Evolutionary conservation across 2,329 filamentous ascomycete species (phyloP).

Genomic region (Zymoseptoria passerinii): DNA sequence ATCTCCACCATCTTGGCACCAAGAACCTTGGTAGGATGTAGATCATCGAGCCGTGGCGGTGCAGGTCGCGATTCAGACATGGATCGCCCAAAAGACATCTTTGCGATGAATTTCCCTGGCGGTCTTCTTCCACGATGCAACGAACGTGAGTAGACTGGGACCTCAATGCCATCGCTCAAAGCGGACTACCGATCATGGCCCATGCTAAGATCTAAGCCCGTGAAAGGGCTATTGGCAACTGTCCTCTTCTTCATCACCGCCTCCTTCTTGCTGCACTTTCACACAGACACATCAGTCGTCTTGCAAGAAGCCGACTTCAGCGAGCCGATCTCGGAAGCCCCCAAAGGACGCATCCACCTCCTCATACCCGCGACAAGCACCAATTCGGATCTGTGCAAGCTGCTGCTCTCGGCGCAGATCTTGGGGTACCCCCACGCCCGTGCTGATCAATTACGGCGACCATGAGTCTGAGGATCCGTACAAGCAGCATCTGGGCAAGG

Average conservation of each 20-base stretch:
- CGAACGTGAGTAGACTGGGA: no score
- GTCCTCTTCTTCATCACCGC: neutral
- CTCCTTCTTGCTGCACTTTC: neutral
- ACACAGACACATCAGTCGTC: neutral
- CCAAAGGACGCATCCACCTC: conserved; percentile 42
- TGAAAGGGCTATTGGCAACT: neutral
- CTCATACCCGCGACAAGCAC: conserved; percentile 44
- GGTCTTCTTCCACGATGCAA: neutral
- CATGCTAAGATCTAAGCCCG: neutral
- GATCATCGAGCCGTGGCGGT: neutral
- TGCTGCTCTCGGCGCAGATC: conserved; percentile 49
- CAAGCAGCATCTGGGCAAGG: conserved; percentile 38
- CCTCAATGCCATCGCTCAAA: neutral
- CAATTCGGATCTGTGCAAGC: conserved; percentile 48
- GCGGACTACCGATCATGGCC: neutral
- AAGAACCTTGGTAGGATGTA: neutral
- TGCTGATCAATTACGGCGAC: conserved; percentile 41
- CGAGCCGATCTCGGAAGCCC: neutral
- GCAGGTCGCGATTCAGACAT: neutral
- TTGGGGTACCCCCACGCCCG: conserved; percentile 53
- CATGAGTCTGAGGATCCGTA: conserved; percentile 28
- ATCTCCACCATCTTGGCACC: neutral
- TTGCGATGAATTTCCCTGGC: no score
- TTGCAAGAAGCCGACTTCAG: neutral
- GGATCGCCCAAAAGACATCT: neutral